Base-by-base conservation (phyloP, 495 filamentous ascomycete genomes). In the Hypoxylon fuscum region DNA sequence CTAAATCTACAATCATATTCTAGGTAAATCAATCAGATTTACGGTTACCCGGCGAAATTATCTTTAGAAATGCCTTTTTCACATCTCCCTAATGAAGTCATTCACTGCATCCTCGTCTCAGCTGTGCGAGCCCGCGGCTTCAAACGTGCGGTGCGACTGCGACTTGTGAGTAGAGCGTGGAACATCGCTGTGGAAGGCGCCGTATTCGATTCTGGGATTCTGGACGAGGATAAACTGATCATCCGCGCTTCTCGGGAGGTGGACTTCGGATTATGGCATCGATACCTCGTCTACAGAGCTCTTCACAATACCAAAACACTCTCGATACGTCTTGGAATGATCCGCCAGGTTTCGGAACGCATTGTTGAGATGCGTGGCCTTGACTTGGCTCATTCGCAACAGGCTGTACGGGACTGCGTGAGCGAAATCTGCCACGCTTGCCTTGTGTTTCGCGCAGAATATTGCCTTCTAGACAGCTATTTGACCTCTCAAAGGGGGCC, bases 161-260 rank as follows among this genome's bases (percentile, higher is more conserved):
- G 47, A 32, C 29, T 50, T 12, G 47, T 50, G 15, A 50, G 21
- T 14, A 11, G 29, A 8, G 7, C 29, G 9, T 50, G 47, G 47
- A 50, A 35, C 20, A 7, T 21, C 47, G 47, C 47, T 1, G 15
- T 50, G 8, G 25, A 34, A 20, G 5, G 37, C 21, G 47, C 47
- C 5, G 21, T 50, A 34, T 50, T 50, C 47, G 47, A 37, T 12
- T 50, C 47, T 8, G 47, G 47, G 20, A 37, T 50, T 8, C 47
- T 50, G 11, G 47, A 50, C 29, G 17, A 35, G 27, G 8, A 15
- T 10, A 17, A 37, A 7, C 25, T 22, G 18, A 18, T 50, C 17
- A 37, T n/a, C 6, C 34, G 34, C 34, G 12, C 6, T 6, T 2
- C 1, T 37, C 34, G 34, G 15, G 34, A 37, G 3, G 34, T 37